Conservation (phyloP, 2,329 filamentous ascomycete species). For the Colletotrichum sp. region DNA sequence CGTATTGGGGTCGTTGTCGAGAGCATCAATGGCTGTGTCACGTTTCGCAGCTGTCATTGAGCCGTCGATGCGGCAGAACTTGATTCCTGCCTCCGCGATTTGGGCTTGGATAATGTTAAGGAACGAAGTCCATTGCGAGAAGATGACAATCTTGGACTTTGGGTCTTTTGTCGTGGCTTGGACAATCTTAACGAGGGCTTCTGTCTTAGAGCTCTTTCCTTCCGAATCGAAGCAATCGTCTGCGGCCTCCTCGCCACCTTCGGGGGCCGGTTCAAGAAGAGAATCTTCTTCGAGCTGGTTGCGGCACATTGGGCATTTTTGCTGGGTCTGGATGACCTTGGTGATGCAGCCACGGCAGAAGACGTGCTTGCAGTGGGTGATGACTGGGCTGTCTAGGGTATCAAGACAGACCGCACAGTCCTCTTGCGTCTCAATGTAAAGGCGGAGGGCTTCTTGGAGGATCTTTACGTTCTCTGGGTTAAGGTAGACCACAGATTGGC, state of each 20-base stretch:
- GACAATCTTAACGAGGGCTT: slow-evolving; percentile 78
- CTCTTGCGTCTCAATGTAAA: slow-evolving; percentile 81
- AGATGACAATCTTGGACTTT: slow-evolving; percentile 73
- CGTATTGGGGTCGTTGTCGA: slow-evolving; percentile 71
- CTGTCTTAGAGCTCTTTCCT: slow-evolving; percentile 80
- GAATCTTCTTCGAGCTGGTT: slow-evolving; percentile 65
- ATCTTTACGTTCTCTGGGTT: slow-evolving; percentile 75
- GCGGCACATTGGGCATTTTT: slow-evolving; percentile 86
- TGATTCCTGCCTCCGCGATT: slow-evolving; percentile 63
- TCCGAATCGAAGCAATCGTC: slow-evolving; percentile 63
- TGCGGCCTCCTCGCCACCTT: slow-evolving; percentile 49
- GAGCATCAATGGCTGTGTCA: slow-evolving; percentile 72
- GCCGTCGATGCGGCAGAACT: slow-evolving; percentile 78
- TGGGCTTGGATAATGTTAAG: slow-evolving; percentile 74
- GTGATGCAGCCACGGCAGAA: slow-evolving; percentile 80
- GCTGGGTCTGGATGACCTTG: slow-evolving; percentile 74
- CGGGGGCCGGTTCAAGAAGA: slow-evolving; percentile 68
- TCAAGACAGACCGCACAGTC: slow-evolving; percentile 86
- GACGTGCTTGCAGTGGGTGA: slow-evolving; percentile 83
- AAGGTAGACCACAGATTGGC: slow-evolving; percentile 70
- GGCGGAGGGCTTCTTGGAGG: slow-evolving; percentile 75
- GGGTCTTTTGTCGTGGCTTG: slow-evolving; percentile 69
- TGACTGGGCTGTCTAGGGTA: slow-evolving; percentile 72
- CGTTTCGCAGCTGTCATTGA: slow-evolving; percentile 74
- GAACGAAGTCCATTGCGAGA: slow-evolving; percentile 81